phyloP scores from a whole-genome alignment of 352 stramenopile species.

The Phytophthora crassamura region DNA sequence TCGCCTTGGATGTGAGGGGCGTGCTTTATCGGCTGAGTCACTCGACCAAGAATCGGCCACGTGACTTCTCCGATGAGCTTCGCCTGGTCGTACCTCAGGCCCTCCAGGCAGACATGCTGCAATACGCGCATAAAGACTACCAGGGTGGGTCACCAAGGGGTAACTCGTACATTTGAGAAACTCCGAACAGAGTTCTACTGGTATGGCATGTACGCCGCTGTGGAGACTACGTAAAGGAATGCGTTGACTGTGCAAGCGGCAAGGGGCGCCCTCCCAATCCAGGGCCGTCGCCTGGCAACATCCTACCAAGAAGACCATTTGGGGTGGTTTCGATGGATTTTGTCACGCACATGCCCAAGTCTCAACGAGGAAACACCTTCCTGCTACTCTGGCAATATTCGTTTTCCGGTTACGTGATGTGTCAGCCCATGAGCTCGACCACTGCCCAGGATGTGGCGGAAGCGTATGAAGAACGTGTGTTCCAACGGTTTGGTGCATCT shows the following conservation, averaged over 20 bases:
- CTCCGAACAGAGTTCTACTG: not conserved
- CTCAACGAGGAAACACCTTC: not conserved
- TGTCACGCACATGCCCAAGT: not conserved
- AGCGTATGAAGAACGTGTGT: not conserved
- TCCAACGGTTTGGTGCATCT: no score
- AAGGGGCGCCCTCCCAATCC: no score
- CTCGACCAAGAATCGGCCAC: not conserved
- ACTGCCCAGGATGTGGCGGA: slow-evolving; percentile 9
- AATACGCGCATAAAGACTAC: not conserved
- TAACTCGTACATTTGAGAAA: no score
- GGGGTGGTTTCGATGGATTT: slow-evolving; percentile 10
- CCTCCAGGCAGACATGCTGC: not conserved
- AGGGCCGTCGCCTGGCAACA: not conserved
- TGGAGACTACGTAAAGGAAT: no score
- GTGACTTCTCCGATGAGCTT: not conserved
- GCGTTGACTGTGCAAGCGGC: no score
- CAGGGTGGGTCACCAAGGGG: not conserved
- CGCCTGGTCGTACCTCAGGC: not conserved
- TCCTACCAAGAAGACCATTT: not conserved
- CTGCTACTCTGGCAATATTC: slow-evolving; percentile 1
- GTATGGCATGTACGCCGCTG: not conserved
- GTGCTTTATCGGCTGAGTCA: not conserved
- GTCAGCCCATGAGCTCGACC: not conserved
- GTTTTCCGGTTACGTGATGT: slow-evolving; percentile 4
- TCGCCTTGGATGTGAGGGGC: not conserved